These are phyloP conservation scores for Ampelocalamus luodianensis DNA, from an alignment of 176 grass and related monocot species.

Conservation along the genomic window DNA sequence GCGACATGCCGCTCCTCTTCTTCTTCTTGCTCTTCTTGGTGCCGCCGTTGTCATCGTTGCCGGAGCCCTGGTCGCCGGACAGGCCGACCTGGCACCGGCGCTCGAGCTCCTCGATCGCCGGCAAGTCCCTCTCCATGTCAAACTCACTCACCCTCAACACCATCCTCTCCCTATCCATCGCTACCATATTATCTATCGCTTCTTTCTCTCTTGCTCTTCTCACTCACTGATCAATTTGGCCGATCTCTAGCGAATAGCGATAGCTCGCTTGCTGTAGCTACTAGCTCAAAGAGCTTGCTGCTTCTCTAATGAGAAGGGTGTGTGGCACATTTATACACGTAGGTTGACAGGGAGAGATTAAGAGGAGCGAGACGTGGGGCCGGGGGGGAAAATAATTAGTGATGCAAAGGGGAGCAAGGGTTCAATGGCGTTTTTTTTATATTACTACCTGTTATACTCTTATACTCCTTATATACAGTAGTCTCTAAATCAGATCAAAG, in stretches of 20 bases:
- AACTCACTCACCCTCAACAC: constrained; percentile 58
- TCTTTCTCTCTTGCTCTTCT: background rate
- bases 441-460: background rate
- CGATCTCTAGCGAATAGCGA: background rate
- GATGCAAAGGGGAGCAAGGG: background rate
- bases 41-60: background rate
- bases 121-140: constrained; percentile 60
- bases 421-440: background rate
- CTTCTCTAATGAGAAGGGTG: constrained; percentile 8
- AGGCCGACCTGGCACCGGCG: constrained; percentile 58
- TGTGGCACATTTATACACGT: constrained; percentile 38
- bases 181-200: constrained; percentile 4
- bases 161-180: constrained; percentile 27
- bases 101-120: constrained; percentile 64
- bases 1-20: constrained; percentile 49
- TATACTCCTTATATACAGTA: too few relatives aligned
- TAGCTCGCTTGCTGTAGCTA: constrained; percentile 6
- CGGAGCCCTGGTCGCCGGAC: constrained; percentile 14
- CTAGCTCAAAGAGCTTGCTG: constrained; percentile 7
- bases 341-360: constrained; percentile 8
- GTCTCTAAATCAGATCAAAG: too few relatives aligned
- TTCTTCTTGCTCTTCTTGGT: constrained; percentile 21
- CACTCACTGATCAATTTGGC: background rate
- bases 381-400: background rate
- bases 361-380: background rate